phyloP scores from a whole-genome alignment of 768 basidiomycete genomes.

The Collybia nuda region DNA sequence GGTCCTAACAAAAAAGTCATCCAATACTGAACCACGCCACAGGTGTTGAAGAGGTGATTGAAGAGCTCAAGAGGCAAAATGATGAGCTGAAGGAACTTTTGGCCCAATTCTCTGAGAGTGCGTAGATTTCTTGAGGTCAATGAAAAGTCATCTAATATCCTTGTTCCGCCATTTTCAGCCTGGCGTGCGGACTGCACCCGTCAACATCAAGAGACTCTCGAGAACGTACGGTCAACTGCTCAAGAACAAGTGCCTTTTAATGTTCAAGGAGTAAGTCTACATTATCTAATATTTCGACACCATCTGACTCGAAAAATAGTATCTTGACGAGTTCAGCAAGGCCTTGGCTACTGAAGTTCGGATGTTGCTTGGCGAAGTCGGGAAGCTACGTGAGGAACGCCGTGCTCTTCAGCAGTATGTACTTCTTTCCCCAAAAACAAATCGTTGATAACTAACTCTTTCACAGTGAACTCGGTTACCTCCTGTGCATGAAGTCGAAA shows the following conservation, averaged over 20 bases:
- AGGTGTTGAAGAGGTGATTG: conserved; percentile 63
- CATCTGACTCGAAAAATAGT: conserved; percentile 38
- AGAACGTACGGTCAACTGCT: conserved; percentile 68
- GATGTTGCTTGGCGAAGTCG: conserved; percentile 81
- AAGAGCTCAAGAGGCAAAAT: conserved; percentile 59
- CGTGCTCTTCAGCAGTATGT: conserved; percentile 78
- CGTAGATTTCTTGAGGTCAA: conserved; percentile 20
- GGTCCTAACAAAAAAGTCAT: neutral
- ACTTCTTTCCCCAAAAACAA: conserved; percentile 12
- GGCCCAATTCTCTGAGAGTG: conserved; percentile 54
- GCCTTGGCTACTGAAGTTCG: conserved; percentile 82
- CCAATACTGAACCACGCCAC: neutral
- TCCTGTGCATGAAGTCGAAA: conserved; percentile 69
- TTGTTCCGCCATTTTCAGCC: conserved; percentile 30
- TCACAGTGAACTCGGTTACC: conserved; percentile 69
- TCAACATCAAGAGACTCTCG: conserved; percentile 68
- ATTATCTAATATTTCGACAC: neutral
- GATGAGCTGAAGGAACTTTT: conserved; percentile 59
- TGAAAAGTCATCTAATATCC: conserved; percentile 5
- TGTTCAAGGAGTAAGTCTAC: conserved; percentile 67
- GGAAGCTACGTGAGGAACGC: conserved; percentile 77
- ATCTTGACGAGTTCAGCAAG: conserved; percentile 86
- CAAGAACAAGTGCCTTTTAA: conserved; percentile 81
- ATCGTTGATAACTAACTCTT: neutral
- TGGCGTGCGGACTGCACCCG: conserved; percentile 66